Conservation (phyloP, 257 asterid genomes). For the Penstemon eatonii region DNA sequence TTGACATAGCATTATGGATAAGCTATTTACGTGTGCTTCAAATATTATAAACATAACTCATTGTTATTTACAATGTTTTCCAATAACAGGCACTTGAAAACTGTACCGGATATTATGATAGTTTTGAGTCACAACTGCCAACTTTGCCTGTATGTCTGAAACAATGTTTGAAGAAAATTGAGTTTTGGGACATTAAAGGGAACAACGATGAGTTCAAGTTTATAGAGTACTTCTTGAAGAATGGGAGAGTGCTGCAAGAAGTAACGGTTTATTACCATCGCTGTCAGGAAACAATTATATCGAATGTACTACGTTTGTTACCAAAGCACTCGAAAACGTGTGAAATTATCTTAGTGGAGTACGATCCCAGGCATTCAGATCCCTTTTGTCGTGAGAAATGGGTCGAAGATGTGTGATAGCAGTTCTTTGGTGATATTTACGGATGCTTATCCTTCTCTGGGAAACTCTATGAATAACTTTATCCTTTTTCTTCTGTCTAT, state of each 20-base stretch:
- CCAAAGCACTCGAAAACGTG: conserved; percentile 3
- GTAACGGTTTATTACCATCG: not conserved
- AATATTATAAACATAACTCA: not conserved
- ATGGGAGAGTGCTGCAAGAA: conserved; percentile 1
- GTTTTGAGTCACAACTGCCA: not conserved
- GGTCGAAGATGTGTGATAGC: not conserved
- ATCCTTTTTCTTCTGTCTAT: too few species aligned
- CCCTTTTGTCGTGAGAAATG: not conserved
- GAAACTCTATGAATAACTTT: too few species aligned
- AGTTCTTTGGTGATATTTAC: too few species aligned
- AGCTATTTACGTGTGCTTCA: not conserved
- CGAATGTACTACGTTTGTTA: not conserved
- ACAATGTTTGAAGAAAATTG: not conserved
- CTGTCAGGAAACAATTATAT: not conserved
- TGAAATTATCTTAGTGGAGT: not conserved
- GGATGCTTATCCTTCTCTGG: too few species aligned
- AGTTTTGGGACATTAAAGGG: not conserved
- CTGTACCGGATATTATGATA: too few species aligned
- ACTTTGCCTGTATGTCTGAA: not conserved
- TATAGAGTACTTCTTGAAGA: conserved; percentile 5
- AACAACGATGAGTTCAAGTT: not conserved
- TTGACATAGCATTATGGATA: not conserved
- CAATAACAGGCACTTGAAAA: not conserved
- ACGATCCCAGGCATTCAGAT: not conserved
- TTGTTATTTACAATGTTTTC: too few species aligned